Evolutionary conservation across 1,139 yeast species (phyloP).

Genomic region (Geotrichum histeridarum): DNA sequence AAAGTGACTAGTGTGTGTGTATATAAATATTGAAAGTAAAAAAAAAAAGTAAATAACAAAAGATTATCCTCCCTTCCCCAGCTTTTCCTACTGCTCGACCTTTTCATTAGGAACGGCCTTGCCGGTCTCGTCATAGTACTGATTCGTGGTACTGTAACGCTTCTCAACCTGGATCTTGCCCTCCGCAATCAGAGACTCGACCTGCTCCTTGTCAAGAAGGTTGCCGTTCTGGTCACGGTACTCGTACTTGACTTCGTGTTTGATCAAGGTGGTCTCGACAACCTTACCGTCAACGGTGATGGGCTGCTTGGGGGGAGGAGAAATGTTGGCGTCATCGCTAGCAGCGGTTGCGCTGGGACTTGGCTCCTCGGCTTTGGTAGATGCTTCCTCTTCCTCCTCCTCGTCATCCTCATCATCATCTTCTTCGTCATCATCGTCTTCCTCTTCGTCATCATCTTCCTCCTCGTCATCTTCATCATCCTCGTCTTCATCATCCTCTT

Average conservation of each 20-base stretch:
- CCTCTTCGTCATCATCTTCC: neutral
- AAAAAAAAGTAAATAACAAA: neutral
- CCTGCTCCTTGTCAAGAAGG: slow-evolving; percentile 31
- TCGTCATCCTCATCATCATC: slow-evolving; percentile 6
- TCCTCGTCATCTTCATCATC: slow-evolving; percentile 8
- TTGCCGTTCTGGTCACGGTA: slow-evolving; percentile 37
- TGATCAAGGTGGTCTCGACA: slow-evolving; percentile 9
- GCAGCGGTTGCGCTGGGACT: slow-evolving; percentile 12
- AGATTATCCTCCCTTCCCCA: neutral
- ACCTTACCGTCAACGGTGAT: slow-evolving; percentile 2
- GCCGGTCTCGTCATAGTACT: slow-evolving; percentile 20
- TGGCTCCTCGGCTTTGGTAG: slow-evolving; percentile 9
- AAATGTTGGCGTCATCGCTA: slow-evolving; percentile 8
- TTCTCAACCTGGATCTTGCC: slow-evolving; percentile 26
- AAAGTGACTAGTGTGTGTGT: neutral
- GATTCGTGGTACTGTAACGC: slow-evolving; percentile 13
- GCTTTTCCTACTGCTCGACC: slow-evolving; percentile 5
- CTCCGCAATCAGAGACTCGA: slow-evolving; percentile 26
- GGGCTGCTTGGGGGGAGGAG: slow-evolving; percentile 15
- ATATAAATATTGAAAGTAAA: neutral
- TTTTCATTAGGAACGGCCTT: slow-evolving; percentile 16
- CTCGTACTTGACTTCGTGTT: slow-evolving; percentile 23
- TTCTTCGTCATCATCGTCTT: slow-evolving; percentile 3
- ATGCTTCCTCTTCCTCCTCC: slow-evolving; percentile 7
- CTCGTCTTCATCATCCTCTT: slow-evolving; percentile 24